Conservation (phyloP, 371 early-diverging fungal genomes). For the Actinomucor elegans region DNA sequence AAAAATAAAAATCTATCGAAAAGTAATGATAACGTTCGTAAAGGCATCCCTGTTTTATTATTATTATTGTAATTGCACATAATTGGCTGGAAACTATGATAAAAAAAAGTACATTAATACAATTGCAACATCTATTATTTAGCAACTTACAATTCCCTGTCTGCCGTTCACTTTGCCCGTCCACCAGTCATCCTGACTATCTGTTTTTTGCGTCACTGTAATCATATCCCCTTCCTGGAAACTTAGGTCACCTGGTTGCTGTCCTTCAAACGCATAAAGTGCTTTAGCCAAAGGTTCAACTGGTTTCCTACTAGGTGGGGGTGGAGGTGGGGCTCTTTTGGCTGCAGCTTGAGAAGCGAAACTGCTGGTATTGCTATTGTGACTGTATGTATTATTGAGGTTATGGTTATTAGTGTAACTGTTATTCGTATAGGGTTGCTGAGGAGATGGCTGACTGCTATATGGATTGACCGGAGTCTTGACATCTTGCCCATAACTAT, state of each 20-base stretch:
- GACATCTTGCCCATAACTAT: slow-evolving; percentile 8
- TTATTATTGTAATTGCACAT: slow-evolving; percentile 50
- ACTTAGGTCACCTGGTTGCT: slow-evolving; percentile 72
- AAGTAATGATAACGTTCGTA: too few relatives aligned
- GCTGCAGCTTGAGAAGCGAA: slow-evolving; percentile 5
- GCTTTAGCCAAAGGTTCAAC: slow-evolving; percentile 62
- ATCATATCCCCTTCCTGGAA: slow-evolving; percentile 81
- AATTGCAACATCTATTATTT: too few relatives aligned
- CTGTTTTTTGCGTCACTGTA: slow-evolving; percentile 65
- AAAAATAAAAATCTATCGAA: too few relatives aligned
- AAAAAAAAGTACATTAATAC: neutral
- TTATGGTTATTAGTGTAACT: neutral
- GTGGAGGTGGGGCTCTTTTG: slow-evolving; percentile 41
- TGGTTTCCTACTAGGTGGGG: slow-evolving; percentile 40
- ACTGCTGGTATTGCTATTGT: neutral
- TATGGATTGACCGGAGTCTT: slow-evolving; percentile 2
- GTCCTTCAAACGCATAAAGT: slow-evolving; percentile 73
- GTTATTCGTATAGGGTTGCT: too few relatives aligned
- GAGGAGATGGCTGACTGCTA: neutral
- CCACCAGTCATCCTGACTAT: slow-evolving; percentile 86
- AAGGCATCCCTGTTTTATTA: too few relatives aligned
- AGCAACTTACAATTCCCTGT: slow-evolving; percentile 60
- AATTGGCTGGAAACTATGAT: slow-evolving; percentile 83
- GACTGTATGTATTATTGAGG: neutral
- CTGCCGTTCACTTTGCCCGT: slow-evolving; percentile 64